A percentile compares a stretch with the other conserved stretches of the same genome.
Evolutionary conservation across 768 basidiomycete species (phyloP).

Genomic region (Inosperma sp.): DNA sequence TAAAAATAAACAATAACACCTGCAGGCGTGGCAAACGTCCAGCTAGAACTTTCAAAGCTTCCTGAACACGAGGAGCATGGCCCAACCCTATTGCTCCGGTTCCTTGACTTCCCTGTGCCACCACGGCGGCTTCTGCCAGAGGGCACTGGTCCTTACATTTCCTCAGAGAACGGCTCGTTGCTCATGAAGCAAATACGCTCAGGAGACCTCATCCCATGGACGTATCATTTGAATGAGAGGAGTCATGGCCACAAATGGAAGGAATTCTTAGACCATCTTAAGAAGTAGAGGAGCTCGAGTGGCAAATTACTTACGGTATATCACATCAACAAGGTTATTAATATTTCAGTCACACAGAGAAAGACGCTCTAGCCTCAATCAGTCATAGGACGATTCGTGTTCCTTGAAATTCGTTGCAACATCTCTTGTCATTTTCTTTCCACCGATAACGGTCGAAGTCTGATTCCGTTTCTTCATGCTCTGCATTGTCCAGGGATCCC

Average conservation of each 20-base stretch:
- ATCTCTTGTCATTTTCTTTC: too few relatives aligned
- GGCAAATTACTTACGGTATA: too few relatives aligned
- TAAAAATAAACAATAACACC: background rate
- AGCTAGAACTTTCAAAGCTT: background rate
- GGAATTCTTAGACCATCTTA: background rate
- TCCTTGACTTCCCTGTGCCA: conserved; percentile 7
- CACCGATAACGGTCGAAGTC: too few relatives aligned
- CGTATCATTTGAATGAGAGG: background rate
- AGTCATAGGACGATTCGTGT: too few relatives aligned
- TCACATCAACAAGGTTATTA: too few relatives aligned
- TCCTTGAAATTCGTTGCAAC: too few relatives aligned
- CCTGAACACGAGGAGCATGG: background rate
- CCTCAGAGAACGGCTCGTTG: background rate
- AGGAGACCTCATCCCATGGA: background rate
- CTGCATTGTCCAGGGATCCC: too few relatives aligned
- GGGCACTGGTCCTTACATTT: background rate
- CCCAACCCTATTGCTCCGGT: conserved; percentile 3
- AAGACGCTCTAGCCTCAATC: too few relatives aligned
- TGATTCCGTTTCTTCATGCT: too few relatives aligned
- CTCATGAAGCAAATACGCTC: background rate
- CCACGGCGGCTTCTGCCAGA: background rate
- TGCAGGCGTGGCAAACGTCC: conserved; percentile 1
- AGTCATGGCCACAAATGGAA: background rate
- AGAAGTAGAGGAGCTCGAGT: too few relatives aligned
- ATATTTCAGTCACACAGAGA: too few relatives aligned